A percentile compares a stretch with the other conserved stretches of the same genome.
phyloP scores from a whole-genome alignment of 176 grass and related monocot genomes.

The Oryza glaberrima region DNA sequence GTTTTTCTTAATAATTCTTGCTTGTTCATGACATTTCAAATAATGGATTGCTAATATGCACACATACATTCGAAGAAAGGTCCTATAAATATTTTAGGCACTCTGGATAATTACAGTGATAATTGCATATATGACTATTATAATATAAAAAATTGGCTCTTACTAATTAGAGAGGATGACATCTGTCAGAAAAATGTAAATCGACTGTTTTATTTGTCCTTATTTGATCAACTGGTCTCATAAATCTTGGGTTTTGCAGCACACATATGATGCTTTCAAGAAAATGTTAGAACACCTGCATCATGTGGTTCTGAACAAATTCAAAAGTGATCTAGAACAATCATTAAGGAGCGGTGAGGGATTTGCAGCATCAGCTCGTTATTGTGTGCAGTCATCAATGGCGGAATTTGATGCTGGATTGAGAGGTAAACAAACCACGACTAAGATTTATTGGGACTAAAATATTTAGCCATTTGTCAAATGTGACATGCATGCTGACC shows the following conservation, averaged over 20 bases:
- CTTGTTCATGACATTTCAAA: conserved; percentile 8
- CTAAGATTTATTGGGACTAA: conserved; percentile 10
- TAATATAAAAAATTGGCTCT: conserved; percentile 18
- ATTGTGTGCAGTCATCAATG: conserved; percentile 56
- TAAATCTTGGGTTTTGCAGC: conserved; percentile 48
- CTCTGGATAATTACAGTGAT: neutral
- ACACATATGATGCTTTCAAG: conserved; percentile 58
- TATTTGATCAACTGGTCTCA: conserved; percentile 29
- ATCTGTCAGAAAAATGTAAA: conserved; percentile 10
- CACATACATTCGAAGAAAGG: neutral
- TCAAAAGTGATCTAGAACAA: conserved; percentile 71
- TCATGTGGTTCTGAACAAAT: conserved; percentile 61
- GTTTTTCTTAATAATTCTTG: neutral
- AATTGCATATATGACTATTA: neutral
- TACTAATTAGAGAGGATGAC: neutral
- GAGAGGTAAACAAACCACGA: conserved; percentile 53
- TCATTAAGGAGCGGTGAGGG: conserved; percentile 53
- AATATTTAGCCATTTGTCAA: neutral
- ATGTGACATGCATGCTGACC: neutral
- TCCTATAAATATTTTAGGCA: neutral
- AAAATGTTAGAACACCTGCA: conserved; percentile 64
- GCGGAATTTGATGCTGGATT: conserved; percentile 60
- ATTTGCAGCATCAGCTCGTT: conserved; percentile 63
- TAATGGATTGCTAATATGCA: neutral
- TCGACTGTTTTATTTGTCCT: conserved; percentile 1